A percentile compares a stretch with the other conserved stretches of the same genome.
Evolutionary conservation across 2,329 filamentous ascomycete genomes (phyloP).

Genomic region (Penicillium sp.): DNA sequence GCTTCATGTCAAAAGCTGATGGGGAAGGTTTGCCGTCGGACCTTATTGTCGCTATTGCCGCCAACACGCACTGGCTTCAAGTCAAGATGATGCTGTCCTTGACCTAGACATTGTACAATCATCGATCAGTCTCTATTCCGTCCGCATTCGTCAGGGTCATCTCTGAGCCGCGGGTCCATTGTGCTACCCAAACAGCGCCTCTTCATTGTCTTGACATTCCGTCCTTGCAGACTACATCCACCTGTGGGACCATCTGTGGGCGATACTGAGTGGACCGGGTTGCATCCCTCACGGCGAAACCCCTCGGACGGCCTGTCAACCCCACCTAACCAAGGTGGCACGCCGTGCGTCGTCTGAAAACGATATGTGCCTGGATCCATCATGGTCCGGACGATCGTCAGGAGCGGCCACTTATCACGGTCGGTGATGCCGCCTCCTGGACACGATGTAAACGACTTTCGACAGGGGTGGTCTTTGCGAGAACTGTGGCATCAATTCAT

Average conservation of each 20-base stretch:
- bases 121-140: constrained; percentile 1
- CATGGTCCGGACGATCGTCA: constrained; percentile 17
- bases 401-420: constrained; percentile 21
- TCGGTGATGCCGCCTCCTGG: constrained; percentile 14
- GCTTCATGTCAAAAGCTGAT: constrained; percentile 8
- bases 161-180: neutral
- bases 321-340: constrained; percentile 16
- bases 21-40: no score
- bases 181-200: constrained; percentile 3
- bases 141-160: constrained; percentile 8
- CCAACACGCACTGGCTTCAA: no score
- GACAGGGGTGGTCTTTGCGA: constrained; percentile 12
- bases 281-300: constrained; percentile 17
- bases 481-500: constrained; percentile 13
- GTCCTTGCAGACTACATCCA: constrained; percentile 16
- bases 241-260: constrained; percentile 6
- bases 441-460: constrained; percentile 9
- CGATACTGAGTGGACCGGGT: constrained; percentile 13
- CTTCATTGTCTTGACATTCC: constrained; percentile 13
- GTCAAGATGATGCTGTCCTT: neutral
- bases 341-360: constrained; percentile 21
- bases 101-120: neutral
- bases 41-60: no score
- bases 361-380: constrained; percentile 20
- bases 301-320: constrained; percentile 12